Percentiles rank a stretch among this genome's conserved stretches.
Conservation (phyloP, 208 protist species). For the Leishmania martiniquensis region DNA sequence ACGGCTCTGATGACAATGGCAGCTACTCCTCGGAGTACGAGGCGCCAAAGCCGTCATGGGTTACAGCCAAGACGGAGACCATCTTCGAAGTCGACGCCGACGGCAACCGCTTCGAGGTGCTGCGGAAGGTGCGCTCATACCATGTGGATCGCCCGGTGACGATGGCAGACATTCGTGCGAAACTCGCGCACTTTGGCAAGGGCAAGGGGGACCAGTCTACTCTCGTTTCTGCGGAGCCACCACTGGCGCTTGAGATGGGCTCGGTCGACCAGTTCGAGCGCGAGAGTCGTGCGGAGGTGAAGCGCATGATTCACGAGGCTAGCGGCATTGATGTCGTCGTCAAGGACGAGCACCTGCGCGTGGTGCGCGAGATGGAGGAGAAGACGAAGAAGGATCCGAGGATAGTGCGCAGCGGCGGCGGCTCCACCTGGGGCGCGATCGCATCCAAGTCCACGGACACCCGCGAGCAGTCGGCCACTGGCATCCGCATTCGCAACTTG, state of each 20-base stretch:
- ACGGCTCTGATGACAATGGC: slow-evolving; percentile 30
- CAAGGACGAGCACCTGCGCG: slow-evolving; percentile 60
- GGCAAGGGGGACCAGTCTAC: slow-evolving; percentile 34
- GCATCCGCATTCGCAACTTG: slow-evolving; percentile 83
- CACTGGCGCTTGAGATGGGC: slow-evolving; percentile 80
- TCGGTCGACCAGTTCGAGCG: slow-evolving; percentile 74
- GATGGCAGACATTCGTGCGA: slow-evolving; percentile 58
- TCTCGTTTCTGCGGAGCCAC: slow-evolving; percentile 65
- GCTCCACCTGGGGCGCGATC: slow-evolving; percentile 52
- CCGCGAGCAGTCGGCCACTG: slow-evolving; percentile 47
- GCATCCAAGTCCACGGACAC: slow-evolving; percentile 33
- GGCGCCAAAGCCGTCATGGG: slow-evolving; percentile 51
- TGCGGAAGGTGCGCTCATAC: slow-evolving; percentile 70
- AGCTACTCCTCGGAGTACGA: slow-evolving; percentile 42
- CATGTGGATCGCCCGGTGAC: slow-evolving; percentile 56
- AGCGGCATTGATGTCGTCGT: slow-evolving; percentile 52
- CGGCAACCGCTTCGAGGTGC: slow-evolving; percentile 63
- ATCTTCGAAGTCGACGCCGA: slow-evolving; percentile 51
- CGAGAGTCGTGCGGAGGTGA: slow-evolving; percentile 71
- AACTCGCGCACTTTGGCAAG: slow-evolving; percentile 62
- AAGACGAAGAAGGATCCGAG: slow-evolving; percentile 46
- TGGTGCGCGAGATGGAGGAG: slow-evolving; percentile 45
- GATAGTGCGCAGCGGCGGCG: slow-evolving; percentile 16
- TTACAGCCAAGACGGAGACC: slow-evolving; percentile 60
- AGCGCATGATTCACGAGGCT: slow-evolving; percentile 75